Conservation (phyloP, 2,329 filamentous ascomycete genomes). For the Mariannaea elegans region DNA sequence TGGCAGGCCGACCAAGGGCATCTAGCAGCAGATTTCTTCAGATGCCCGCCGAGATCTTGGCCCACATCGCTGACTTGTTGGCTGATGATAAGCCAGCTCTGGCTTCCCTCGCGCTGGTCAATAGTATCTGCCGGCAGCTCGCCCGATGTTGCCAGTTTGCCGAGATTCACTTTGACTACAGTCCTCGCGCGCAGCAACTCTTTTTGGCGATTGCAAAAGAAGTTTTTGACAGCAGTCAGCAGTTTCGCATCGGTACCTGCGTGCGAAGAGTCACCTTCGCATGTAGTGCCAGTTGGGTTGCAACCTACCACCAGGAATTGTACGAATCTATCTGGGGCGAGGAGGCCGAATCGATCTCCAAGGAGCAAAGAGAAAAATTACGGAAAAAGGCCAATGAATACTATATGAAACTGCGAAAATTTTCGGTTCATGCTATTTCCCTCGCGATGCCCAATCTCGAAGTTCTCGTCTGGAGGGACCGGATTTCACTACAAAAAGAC, state of each 20-base stretch:
- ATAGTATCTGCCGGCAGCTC: conserved; percentile 28
- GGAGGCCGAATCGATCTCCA: background rate
- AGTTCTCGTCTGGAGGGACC: conserved; percentile 10
- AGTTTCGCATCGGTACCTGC: conserved; percentile 1
- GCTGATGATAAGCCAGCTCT: conserved; percentile 19
- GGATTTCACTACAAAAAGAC: background rate
- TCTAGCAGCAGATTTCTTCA: conserved; percentile 14
- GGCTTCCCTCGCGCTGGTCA: conserved; percentile 26
- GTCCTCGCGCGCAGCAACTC: background rate
- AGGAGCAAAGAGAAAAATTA: background rate
- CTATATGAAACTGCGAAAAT: background rate
- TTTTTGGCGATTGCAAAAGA: background rate
- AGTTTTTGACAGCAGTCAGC: background rate
- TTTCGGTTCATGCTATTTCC: background rate
- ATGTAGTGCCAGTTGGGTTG: background rate
- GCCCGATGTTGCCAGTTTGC: conserved; percentile 25
- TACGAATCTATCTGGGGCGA: background rate
- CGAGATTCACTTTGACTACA: conserved; percentile 24
- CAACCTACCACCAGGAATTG: background rate
- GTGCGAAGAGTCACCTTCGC: conserved; percentile 7
- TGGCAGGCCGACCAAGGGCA: background rate
- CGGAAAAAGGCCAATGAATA: background rate
- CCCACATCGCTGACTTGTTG: conserved; percentile 15
- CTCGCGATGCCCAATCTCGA: conserved; percentile 23
- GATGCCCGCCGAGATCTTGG: conserved; percentile 21